A percentile compares a stretch with the other conserved stretches of the same genome.
phyloP scores from a whole-genome alignment of 306 rosid genomes.

The Oemleria cerasiformis region DNA sequence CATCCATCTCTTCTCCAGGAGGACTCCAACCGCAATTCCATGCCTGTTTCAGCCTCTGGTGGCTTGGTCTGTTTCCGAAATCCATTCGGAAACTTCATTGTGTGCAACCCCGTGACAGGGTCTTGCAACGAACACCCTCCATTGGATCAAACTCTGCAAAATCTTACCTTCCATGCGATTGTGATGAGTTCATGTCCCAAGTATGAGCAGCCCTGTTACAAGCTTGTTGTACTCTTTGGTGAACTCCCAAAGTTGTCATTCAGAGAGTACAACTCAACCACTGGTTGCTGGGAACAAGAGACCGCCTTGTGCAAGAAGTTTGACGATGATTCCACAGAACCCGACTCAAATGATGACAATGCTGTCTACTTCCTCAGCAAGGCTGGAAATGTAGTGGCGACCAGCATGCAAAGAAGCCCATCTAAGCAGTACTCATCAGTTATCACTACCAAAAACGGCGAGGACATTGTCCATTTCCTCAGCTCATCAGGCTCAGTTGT shows the following conservation, averaged over 20 bases:
- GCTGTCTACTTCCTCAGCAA: constrained; percentile 83
- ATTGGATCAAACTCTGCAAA: constrained; percentile 32
- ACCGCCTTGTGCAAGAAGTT: constrained; percentile 38
- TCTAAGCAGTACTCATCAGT: constrained; percentile 89
- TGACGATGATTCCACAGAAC: constrained; percentile 38
- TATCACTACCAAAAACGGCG: constrained; percentile 46
- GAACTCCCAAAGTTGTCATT: constrained; percentile 63
- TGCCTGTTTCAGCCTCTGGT: constrained; percentile 89
- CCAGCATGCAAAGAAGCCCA: constrained; percentile 91
- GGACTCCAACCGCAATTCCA: constrained; percentile 38
- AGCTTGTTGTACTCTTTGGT: constrained; percentile 69
- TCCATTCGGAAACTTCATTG: constrained; percentile 42
- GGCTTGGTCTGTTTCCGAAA: constrained; percentile 83
- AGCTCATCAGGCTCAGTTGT: constrained; percentile 73
- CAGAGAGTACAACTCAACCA: constrained; percentile 48
- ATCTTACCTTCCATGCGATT: constrained; percentile 65
- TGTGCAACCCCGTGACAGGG: constrained; percentile 72
- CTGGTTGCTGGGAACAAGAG: constrained; percentile 69
- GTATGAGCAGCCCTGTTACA: constrained; percentile 34
- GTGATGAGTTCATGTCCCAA: constrained; percentile 55
- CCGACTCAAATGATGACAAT: constrained; percentile 55
- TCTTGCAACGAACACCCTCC: constrained; percentile 58
- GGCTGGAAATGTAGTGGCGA: constrained; percentile 83
- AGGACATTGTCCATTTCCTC: constrained; percentile 64
- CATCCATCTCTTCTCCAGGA: constrained; percentile 43